Evolutionary conservation across 192 early-diverging fungal species (phyloP), one percentile per base, ranked within the genome.

Genomic region (Dimargaris cristalligena): DNA sequence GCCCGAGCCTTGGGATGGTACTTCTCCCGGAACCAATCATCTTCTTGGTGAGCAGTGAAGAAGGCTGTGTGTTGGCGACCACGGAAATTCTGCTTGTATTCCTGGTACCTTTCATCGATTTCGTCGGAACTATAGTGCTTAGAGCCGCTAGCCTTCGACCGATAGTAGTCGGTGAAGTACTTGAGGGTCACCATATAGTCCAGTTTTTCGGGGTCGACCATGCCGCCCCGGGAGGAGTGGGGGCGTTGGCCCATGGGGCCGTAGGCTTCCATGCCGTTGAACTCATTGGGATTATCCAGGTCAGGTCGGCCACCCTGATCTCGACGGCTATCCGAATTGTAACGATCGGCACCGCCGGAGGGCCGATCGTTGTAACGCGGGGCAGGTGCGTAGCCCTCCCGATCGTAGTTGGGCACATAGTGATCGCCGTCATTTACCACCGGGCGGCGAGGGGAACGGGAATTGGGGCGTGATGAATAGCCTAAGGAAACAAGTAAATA

Each of bases 11-110:
- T 78, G 6, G 91, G 91, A 65, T 94, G 87, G 63, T 93, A 97
- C 60, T 88, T 86, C 74, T 94, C 91, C 23, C 76, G 66, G 70
- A 97, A 97, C 93, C 94, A 97, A 60, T 90, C 90, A 28, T 85
- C 79, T 0, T 81, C 77, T 52, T 84, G 87, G 67, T 94, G 85
- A 22, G 68, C 68, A 0, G 75, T 70, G 69, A 88, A 92, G 64
- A 92, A 93, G 45, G 74, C 75, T 33, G 73, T 70, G 60, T 85
- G 71, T 45, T 85, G 80, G 33, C 79, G 78, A 52, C 77, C 70
- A 14, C 74, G 76, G 56, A 81, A 85, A 35, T 84, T 78, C 61
- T 91, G 86, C 59, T 83, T 84, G 72, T 97, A 97, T n/a, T 75
- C 73, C 41, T 80, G 79, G 65, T 89, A 97, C 44, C 77, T 74